Conservation (phyloP, 176 grass and related monocot genomes). For the Eleusine indica region DNA sequence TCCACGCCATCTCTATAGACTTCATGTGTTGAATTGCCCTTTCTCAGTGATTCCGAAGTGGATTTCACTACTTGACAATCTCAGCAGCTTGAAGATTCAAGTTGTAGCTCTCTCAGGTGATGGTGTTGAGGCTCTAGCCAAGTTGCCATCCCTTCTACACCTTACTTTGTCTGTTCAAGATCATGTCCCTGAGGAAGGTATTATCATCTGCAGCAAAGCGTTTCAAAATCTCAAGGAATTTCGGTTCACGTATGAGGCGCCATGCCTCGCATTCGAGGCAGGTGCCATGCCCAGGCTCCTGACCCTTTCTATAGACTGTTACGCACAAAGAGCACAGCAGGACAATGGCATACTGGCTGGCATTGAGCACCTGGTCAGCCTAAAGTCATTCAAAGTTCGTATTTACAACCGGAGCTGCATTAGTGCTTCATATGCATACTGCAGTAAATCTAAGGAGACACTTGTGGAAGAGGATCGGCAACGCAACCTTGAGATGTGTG, state of each 20-base stretch:
- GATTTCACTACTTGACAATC: background rate
- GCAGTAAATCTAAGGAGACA: background rate
- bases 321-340: background rate
- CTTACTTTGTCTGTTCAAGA: background rate
- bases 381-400: background rate
- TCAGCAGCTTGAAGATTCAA: background rate
- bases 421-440: background rate
- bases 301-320: background rate
- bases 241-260: background rate
- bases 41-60: background rate
- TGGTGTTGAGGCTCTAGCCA: background rate
- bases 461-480: background rate
- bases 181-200: background rate
- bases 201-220: background rate
- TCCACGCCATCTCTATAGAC: background rate
- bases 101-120: background rate
- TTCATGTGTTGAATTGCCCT: background rate
- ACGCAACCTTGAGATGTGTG: background rate
- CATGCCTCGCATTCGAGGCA: background rate
- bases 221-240: slow-evolving; percentile 33
- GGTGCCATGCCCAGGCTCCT: slow-evolving; percentile 14
- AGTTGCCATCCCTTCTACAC: background rate
- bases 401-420: background rate
- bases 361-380: background rate
- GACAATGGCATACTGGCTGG: background rate